Percentiles rank a stretch among this genome's conserved stretches.
phyloP scores from a whole-genome alignment of 768 basidiomycete species.

The Hysterangium stoloniferum region DNA sequence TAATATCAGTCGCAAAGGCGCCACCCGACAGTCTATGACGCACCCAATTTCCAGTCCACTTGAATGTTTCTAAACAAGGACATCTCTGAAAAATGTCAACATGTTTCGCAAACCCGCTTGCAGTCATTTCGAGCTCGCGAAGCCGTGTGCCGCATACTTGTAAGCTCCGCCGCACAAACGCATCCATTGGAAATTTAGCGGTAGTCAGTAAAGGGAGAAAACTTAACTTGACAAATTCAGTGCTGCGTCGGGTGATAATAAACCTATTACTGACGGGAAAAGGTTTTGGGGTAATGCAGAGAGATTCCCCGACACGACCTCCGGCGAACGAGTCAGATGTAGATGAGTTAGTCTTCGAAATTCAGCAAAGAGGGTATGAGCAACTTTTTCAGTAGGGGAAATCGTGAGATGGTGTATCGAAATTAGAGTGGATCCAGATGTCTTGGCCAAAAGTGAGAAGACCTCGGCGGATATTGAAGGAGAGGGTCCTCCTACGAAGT shows the following conservation, averaged over 20 bases:
- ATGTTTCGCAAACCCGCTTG: not conserved
- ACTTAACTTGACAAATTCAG: not conserved
- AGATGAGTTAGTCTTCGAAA: not conserved
- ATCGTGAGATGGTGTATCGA: not conserved
- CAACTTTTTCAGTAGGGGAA: not conserved
- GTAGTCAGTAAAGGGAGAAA: not conserved
- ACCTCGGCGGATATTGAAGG: not conserved
- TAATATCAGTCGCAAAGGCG: not conserved
- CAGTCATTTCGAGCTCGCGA: not conserved
- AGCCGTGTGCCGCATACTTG: not conserved
- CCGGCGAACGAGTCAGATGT: not conserved
- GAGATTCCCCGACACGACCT: not conserved
- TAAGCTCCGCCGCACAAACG: not conserved
- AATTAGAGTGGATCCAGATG: not conserved
- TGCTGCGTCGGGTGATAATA: not conserved
- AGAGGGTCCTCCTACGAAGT: not conserved
- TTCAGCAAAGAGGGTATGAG: not conserved
- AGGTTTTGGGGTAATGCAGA: not conserved
- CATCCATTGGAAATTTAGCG: not conserved
- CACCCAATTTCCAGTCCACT: not conserved
- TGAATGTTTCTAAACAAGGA: not conserved
- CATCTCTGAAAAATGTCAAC: not conserved
- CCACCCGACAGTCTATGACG: not conserved
- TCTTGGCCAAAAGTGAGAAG: not conserved
- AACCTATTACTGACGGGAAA: not conserved